phyloP scores from a whole-genome alignment of 305 asterid species.

The Striga hermonthica region DNA sequence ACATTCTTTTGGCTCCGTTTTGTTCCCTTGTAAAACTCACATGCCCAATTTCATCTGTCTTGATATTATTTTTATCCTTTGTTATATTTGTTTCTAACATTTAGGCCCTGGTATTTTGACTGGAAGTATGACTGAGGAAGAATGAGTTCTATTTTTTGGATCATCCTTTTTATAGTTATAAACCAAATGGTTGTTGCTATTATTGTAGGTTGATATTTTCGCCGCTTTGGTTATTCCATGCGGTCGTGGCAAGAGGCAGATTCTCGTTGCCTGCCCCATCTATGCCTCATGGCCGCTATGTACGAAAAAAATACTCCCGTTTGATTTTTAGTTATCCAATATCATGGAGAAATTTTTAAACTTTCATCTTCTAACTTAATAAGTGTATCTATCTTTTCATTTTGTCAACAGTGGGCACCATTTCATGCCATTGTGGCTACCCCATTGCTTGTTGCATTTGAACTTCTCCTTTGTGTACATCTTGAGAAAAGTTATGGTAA shows the following conservation, averaged over 20 bases:
- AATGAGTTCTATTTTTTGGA: neutral
- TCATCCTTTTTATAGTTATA: neutral
- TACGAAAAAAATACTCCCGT: slow-evolving; percentile 38
- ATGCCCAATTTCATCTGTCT: no score
- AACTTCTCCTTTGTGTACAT: slow-evolving; percentile 82
- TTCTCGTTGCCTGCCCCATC: slow-evolving; percentile 99
- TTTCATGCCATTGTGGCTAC: slow-evolving; percentile 81
- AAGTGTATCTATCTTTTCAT: slow-evolving; percentile 29
- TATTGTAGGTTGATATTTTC: slow-evolving; percentile 68
- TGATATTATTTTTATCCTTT: no score
- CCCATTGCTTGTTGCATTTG: slow-evolving; percentile 91
- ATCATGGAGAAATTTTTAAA: slow-evolving; percentile 6
- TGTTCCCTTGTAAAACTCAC: no score
- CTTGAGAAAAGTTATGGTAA: slow-evolving; percentile 41
- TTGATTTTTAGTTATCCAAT: slow-evolving; percentile 6
- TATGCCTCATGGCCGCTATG: slow-evolving; percentile 87
- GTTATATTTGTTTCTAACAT: no score
- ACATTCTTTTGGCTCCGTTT: no score
- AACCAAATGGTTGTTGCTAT: neutral
- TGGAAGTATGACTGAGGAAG: no score
- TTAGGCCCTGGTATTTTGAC: no score
- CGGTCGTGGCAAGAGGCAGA: slow-evolving; percentile 91
- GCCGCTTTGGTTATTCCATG: slow-evolving; percentile 93
- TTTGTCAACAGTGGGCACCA: slow-evolving; percentile 83
- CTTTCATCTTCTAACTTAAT: slow-evolving; percentile 7